A percentile compares a stretch with the other conserved stretches of the same genome.
phyloP scores from a whole-genome alignment of 1,139 yeast genomes.

The Blastobotrys indianensis region DNA sequence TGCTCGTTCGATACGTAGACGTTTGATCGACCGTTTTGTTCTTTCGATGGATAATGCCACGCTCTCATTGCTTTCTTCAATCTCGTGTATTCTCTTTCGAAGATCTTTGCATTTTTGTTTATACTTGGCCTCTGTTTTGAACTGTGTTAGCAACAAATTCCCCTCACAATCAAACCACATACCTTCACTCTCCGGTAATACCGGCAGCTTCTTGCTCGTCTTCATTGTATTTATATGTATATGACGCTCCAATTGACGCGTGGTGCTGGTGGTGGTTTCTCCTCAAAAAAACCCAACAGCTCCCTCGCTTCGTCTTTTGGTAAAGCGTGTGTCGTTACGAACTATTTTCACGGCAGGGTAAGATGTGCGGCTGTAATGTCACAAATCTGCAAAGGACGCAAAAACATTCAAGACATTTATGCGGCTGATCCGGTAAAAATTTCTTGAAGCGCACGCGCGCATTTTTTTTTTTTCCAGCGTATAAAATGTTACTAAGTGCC shows the following conservation, averaged over 20 bases:
- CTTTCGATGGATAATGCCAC: conserved; percentile 74
- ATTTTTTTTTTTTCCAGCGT: conserved; percentile 8
- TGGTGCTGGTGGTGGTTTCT: no score
- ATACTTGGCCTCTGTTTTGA: conserved; percentile 31
- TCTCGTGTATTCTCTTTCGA: conserved; percentile 62
- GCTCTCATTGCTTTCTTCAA: conserved; percentile 75
- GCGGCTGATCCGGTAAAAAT: conserved; percentile 1
- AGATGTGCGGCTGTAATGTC: no score
- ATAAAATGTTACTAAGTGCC: no score
- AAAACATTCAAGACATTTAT: not conserved
- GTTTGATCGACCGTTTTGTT: conserved; percentile 67
- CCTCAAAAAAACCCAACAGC: no score
- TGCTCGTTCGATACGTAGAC: conserved; percentile 78
- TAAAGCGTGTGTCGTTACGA: not conserved
- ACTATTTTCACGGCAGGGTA: not conserved
- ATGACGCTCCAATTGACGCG: not conserved
- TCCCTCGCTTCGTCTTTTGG: no score
- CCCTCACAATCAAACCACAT: not conserved
- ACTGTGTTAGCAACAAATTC: not conserved
- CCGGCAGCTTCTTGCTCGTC: conserved; percentile 6
- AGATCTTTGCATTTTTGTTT: conserved; percentile 66
- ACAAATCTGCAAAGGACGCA: not conserved
- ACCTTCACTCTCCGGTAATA: conserved; percentile 13
- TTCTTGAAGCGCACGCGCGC: conserved; percentile 7
- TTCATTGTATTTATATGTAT: not conserved